These are phyloP conservation scores for Lactifluus hygrophoroides DNA, from an alignment of 768 basidiomycete genomes.

Conservation along the genomic window DNA sequence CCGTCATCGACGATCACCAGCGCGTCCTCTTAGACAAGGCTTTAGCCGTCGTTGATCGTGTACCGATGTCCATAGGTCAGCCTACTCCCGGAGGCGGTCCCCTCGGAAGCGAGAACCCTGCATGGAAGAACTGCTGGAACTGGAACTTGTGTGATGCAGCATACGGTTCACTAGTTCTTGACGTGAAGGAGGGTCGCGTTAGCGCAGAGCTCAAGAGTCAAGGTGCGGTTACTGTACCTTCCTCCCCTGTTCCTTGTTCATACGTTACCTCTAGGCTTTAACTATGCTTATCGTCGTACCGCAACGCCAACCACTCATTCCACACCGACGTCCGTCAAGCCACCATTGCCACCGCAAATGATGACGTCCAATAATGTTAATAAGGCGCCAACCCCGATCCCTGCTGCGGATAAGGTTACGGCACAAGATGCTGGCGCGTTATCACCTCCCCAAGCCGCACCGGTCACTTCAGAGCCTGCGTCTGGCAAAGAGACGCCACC, in stretches of 20 bases:
- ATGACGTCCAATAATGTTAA: conserved; percentile 28
- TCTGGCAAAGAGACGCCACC: conserved; percentile 13
- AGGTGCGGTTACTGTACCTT: conserved; percentile 41
- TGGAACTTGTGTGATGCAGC: conserved; percentile 98
- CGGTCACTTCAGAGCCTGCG: conserved; percentile 1
- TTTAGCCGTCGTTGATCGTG: conserved; percentile 69
- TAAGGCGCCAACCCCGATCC: conserved; percentile 29
- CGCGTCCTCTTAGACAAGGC: conserved; percentile 84
- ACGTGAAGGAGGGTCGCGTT: conserved; percentile 86
- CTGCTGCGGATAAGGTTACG: conserved; percentile 9
- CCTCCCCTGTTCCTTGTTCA: not conserved
- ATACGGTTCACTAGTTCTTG: conserved; percentile 80
- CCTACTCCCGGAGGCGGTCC: conserved; percentile 33
- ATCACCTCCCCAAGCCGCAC: not conserved
- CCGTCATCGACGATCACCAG: conserved; percentile 87
- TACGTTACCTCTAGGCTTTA: conserved; percentile 57
- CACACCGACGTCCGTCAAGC: conserved; percentile 51
- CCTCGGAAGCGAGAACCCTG: conserved; percentile 69
- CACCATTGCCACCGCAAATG: conserved; percentile 39
- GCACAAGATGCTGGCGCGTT: not conserved
- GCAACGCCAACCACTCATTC: conserved; percentile 45
- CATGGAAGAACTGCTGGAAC: conserved; percentile 99
- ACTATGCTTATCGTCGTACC: conserved; percentile 86
- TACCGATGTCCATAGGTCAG: conserved; percentile 51
- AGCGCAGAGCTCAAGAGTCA: conserved; percentile 89